A percentile compares a stretch with the other conserved stretches of the same genome.
phyloP scores from a whole-genome alignment of 805 yeast genomes.

The Candida yuanshanica region DNA sequence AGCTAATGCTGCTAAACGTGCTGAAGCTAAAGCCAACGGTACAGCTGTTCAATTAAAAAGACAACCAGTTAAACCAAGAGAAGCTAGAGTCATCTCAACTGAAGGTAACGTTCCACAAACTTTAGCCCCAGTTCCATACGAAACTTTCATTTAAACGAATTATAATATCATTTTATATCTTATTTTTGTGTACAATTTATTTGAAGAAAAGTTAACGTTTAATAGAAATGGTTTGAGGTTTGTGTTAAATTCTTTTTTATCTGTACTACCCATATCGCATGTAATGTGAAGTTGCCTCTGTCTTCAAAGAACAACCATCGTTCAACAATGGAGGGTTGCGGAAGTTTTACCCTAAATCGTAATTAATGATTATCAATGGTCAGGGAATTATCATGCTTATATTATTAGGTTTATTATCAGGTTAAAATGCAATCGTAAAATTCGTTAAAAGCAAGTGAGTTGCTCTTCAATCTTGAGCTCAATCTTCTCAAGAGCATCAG shows the following conservation, averaged over 20 bases:
- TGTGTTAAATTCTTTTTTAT: background rate
- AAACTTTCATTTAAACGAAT: slow-evolving; percentile 85
- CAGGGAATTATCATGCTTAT: too few relatives aligned
- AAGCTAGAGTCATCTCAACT: slow-evolving; percentile 77
- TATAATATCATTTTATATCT: slow-evolving; percentile 14
- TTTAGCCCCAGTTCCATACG: slow-evolving; percentile 98
- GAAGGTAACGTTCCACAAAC: slow-evolving; percentile 87
- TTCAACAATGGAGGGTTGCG: too few relatives aligned
- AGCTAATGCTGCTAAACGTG: slow-evolving; percentile 88
- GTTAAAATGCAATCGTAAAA: background rate
- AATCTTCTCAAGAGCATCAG: background rate
- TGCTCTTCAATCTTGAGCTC: background rate
- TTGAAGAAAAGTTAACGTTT: slow-evolving; percentile 4
- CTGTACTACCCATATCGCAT: too few relatives aligned
- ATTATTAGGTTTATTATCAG: too few relatives aligned
- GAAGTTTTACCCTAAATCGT: too few relatives aligned
- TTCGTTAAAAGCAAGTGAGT: slow-evolving; percentile 1
- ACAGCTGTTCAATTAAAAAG: slow-evolving; percentile 90
- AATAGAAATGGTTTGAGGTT: slow-evolving; percentile 2
- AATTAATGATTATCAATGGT: too few relatives aligned
- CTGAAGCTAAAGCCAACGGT: slow-evolving; percentile 94
- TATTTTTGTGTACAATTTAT: slow-evolving; percentile 21
- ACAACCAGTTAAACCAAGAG: slow-evolving; percentile 98
- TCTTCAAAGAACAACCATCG: too few relatives aligned
- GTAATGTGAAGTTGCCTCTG: too few relatives aligned